phyloP scores from a whole-genome alignment of 352 stramenopile species.

The Chrysophaeum taylorii region DNA sequence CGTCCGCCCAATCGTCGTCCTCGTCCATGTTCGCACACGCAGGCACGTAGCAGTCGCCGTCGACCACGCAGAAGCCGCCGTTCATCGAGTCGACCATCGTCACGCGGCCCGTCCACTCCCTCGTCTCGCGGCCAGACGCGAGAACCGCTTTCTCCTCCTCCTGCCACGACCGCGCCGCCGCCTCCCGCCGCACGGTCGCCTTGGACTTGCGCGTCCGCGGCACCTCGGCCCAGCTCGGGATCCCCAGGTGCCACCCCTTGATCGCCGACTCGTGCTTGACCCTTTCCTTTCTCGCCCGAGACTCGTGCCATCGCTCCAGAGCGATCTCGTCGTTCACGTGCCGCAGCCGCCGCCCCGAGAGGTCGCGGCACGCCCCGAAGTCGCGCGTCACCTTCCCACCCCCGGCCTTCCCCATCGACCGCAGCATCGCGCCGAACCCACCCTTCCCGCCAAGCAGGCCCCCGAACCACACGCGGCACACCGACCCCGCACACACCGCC shows the following conservation, averaged over 20 bases:
- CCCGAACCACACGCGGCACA: not conserved
- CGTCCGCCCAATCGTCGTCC: not conserved
- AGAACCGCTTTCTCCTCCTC: constrained; percentile 1
- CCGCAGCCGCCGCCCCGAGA: constrained; percentile 41
- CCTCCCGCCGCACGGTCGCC: not conserved
- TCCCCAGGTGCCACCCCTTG: constrained; percentile 36
- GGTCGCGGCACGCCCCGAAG: constrained; percentile 53
- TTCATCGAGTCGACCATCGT: constrained; percentile 9
- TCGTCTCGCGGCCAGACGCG: not conserved
- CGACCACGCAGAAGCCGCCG: not conserved
- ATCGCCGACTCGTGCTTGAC: constrained; percentile 16
- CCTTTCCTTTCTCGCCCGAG: constrained; percentile 2
- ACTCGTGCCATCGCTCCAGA: constrained; percentile 5
- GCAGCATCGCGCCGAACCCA: constrained; percentile 5
- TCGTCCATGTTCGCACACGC: not conserved
- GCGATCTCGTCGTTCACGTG: constrained; percentile 17
- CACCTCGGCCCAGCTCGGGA: constrained; percentile 24
- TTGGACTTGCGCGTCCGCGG: constrained; percentile 10
- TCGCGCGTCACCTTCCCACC: constrained; percentile 25
- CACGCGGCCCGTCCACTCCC: not conserved
- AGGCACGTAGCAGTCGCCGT: constrained; percentile 5
- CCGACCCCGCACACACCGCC: not conserved
- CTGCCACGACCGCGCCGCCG: not conserved
- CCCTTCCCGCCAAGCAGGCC: not conserved
- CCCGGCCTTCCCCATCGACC: not conserved